Evolutionary conservation across 805 yeast species (phyloP).

Genomic region (Myxozyma udenii): DNA sequence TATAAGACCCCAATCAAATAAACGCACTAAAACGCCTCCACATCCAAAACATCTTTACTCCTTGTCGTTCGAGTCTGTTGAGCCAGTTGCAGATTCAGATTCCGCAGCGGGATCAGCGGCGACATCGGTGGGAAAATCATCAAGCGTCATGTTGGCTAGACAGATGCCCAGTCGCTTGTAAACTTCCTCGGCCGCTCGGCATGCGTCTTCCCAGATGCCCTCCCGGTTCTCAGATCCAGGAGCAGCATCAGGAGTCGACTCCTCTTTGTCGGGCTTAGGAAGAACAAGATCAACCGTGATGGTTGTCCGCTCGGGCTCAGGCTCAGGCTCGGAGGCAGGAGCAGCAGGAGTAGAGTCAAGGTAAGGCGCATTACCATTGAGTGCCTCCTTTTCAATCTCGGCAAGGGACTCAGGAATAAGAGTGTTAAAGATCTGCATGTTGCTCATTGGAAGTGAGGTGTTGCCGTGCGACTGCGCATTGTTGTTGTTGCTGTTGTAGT

Average conservation of each 20-base stretch:
- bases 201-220: constrained; percentile 34
- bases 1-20: too few species aligned
- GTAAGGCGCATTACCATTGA: constrained; percentile 14
- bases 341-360: background rate
- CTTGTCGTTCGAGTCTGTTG: too few species aligned
- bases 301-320: constrained; percentile 11
- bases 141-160: constrained; percentile 20
- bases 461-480: background rate
- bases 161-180: constrained; percentile 33
- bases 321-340: constrained; percentile 3
- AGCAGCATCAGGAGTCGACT: constrained; percentile 1
- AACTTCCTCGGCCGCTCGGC: constrained; percentile 36
- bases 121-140: too few species aligned
- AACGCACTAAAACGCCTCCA: too few species aligned
- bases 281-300: constrained; percentile 27
- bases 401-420: constrained; percentile 31
- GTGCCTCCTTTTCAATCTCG: constrained; percentile 31
- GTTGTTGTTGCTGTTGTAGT: background rate
- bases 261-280: constrained; percentile 31
- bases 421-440: constrained; percentile 31
- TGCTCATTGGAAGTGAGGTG: constrained; percentile 8
- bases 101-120: too few species aligned
- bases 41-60: too few species aligned
- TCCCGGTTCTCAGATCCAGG: constrained; percentile 23
- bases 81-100: too few species aligned